Conservation (phyloP, 2,329 filamentous ascomycete genomes). For the Botrytis pseudocinerea region DNA sequence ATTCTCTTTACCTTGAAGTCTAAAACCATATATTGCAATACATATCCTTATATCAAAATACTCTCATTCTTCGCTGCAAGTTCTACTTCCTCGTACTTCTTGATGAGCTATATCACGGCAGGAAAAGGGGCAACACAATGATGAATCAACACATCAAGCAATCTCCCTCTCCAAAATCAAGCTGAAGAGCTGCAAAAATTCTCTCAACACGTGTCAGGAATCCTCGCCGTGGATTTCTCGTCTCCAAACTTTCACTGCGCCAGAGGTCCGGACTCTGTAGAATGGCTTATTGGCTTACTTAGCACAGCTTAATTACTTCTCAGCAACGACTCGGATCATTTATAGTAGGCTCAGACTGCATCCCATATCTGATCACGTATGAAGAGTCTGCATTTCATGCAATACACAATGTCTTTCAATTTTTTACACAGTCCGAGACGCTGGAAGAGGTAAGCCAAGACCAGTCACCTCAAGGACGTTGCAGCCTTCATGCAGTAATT, state of each 20-base stretch:
- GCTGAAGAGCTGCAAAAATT: conserved; percentile 8
- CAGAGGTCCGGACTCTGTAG: conserved; percentile 2
- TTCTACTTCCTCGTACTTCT: background rate
- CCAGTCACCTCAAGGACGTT: background rate
- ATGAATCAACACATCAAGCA: conserved; percentile 2
- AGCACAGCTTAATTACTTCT: conserved; percentile 1
- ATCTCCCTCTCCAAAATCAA: background rate
- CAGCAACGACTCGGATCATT: conserved; percentile 12
- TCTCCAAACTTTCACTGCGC: conserved; percentile 22
- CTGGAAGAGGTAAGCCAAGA: conserved; percentile 18
- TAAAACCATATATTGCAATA: background rate
- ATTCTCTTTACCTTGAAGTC: background rate
- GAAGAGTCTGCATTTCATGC: conserved; percentile 6
- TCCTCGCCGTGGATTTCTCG: conserved; percentile 8
- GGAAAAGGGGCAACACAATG: conserved; percentile 13
- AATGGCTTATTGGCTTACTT: conserved; percentile 17
- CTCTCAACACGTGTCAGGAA: conserved; percentile 19
- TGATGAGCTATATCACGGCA: background rate
- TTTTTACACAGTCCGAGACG: conserved; percentile 8
- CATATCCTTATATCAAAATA: background rate
- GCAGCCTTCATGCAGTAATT: conserved; percentile 11
- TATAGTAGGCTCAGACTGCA: background rate
- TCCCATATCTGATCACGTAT: conserved; percentile 11
- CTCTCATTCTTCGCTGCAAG: background rate
- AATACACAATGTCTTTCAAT: background rate